phyloP scores from a whole-genome alignment of 805 yeast species.

The Candida easanensis region DNA sequence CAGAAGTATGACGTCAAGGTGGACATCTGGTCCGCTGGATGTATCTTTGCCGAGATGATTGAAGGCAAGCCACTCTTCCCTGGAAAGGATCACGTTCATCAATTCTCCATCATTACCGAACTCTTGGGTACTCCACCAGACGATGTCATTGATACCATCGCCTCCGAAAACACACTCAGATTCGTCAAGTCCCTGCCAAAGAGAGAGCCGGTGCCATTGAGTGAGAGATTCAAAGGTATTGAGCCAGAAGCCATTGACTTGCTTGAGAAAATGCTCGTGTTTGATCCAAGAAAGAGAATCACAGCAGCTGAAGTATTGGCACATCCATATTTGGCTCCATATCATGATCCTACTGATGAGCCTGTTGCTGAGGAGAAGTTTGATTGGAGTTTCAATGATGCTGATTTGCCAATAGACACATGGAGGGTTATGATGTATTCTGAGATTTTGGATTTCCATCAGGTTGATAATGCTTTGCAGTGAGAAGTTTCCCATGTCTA shows the following conservation, averaged over 20 bases:
- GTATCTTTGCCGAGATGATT: slow-evolving; percentile 96
- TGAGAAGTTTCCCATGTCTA: not conserved
- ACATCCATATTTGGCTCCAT: slow-evolving; percentile 90
- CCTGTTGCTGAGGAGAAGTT: slow-evolving; percentile 90
- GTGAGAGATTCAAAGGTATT: slow-evolving; percentile 73
- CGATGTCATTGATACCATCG: slow-evolving; percentile 93
- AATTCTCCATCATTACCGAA: slow-evolving; percentile 95
- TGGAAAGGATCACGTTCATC: slow-evolving; percentile 98
- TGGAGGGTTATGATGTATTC: slow-evolving; percentile 99
- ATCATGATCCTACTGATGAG: slow-evolving; percentile 97
- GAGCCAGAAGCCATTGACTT: slow-evolving; percentile 88
- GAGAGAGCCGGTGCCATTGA: slow-evolving; percentile 86
- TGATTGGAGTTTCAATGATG: slow-evolving; percentile 98
- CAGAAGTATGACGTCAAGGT: slow-evolving; percentile 96
- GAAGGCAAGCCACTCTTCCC: slow-evolving; percentile 97
- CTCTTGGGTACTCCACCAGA: slow-evolving; percentile 93
- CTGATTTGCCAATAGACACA: slow-evolving; percentile 94
- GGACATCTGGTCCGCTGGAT: slow-evolving; percentile 97
- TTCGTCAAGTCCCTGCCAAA: slow-evolving; percentile 93
- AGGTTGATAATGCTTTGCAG: slow-evolving; percentile 42
- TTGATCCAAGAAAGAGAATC: slow-evolving; percentile 92
- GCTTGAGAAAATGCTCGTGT: slow-evolving; percentile 84
- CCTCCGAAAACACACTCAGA: slow-evolving; percentile 90
- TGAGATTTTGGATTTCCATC: slow-evolving; percentile 94
- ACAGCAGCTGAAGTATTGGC: slow-evolving; percentile 87